Base-by-base conservation (phyloP, 148 eudicot genomes). In the Cornus suecica region DNA sequence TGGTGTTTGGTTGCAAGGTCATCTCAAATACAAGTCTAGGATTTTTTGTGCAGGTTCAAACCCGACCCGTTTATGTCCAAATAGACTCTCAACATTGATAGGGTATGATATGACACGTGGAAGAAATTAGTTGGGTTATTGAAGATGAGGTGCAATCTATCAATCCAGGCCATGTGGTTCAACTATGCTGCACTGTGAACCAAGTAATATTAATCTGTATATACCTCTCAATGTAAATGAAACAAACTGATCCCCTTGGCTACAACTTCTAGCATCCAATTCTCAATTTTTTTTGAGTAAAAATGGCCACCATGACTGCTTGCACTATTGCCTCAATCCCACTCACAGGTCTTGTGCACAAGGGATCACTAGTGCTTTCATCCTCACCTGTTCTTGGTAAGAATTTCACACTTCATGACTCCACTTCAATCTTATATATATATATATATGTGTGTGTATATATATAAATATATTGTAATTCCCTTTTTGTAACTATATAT, bases 241-340 rank as follows among this genome's bases (percentile, higher is more conserved):
- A 79, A 75, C 54, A 69, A 70, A 41, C 66, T 22, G 61, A 26
- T 22, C 28, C 58, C 62, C 56, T 64, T 66, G 0, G 58, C 71
- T 80, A 60, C 61, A 42, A 32, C 66, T 70, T 14, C 30, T 31
- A 41, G 71, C 73, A 60, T 20, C 61, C 23, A n/a, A 64, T 25
- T 24, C 4, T 29, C 64, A 27, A 25, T 10, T n/a, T n/a, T n/a
- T n/a, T n/a, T n/a, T 14, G 30, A 48, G 51, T 37, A 63, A 71
- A 80, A 78, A 95, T 93, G 98, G 98, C 98, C 48, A 45, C 89
- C 86, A 82, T 91, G 78, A 84, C 94, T 2, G 91, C 97, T 25
- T 88, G 88, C 85, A 79, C 93, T 32, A 80, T 93, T 34, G 78
- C 92, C 64, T 76, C 87, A 68, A 81, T 90, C 42, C 81, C 91